phyloP scores from a whole-genome alignment of 805 yeast species.

The Maudiozyma barnettii region DNA sequence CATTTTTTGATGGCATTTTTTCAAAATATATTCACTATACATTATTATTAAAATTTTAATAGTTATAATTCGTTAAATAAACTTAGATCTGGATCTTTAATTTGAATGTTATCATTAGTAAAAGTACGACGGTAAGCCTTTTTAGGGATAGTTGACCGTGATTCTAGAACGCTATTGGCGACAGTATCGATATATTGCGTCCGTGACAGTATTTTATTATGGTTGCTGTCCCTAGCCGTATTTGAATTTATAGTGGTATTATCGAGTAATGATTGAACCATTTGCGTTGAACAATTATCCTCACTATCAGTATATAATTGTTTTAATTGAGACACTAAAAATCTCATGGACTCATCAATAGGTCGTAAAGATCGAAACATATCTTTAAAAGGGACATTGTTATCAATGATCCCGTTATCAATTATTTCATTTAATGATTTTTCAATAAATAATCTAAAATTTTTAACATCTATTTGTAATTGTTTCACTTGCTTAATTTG shows the following conservation, averaged over 20 bases:
- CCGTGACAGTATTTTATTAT: neutral
- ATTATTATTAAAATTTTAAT: neutral
- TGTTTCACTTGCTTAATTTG: slow-evolving; percentile 11
- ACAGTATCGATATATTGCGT: slow-evolving; percentile 6
- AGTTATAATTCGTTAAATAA: neutral
- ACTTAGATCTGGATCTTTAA: slow-evolving; percentile 4
- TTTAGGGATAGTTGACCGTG: neutral
- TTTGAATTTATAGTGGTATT: too few species aligned
- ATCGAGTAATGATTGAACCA: slow-evolving; percentile 6
- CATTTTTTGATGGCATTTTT: neutral
- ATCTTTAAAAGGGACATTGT: slow-evolving; percentile 2
- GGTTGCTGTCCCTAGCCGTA: neutral
- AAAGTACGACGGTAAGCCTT: neutral
- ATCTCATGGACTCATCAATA: slow-evolving; percentile 21
- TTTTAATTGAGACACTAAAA: slow-evolving; percentile 18
- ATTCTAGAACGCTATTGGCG: neutral
- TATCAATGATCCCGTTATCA: neutral
- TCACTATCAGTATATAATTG: slow-evolving; percentile 21
- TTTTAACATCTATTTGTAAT: slow-evolving; percentile 17
- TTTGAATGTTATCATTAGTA: neutral
- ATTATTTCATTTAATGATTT: neutral
- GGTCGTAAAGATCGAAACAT: slow-evolving; percentile 20
- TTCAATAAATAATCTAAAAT: slow-evolving; percentile 11
- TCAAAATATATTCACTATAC: neutral
- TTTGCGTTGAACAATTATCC: slow-evolving; percentile 19